Evolutionary conservation across 2,329 filamentous ascomycete genomes (phyloP).

Genomic region (Cladobotryum mycophilum): DNA sequence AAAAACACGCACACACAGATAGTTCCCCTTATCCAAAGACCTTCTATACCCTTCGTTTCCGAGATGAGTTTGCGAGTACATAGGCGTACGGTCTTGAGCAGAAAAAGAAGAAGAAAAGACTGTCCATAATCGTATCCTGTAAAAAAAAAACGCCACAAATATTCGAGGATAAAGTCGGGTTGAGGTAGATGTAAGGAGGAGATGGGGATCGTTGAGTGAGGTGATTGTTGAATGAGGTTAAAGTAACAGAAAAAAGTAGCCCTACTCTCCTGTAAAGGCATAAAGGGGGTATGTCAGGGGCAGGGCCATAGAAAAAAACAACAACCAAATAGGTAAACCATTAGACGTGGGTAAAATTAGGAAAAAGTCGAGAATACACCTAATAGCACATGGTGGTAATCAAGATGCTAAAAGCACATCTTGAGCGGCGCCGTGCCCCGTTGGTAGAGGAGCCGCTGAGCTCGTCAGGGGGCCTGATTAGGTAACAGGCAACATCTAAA

Average conservation of each 20-base stretch:
- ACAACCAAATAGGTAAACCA: background rate
- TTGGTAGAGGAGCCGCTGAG: background rate
- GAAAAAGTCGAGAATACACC: conserved; percentile 5
- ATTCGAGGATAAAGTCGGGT: background rate
- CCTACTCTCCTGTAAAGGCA: conserved; percentile 1
- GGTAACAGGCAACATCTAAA: background rate
- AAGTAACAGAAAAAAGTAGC: background rate
- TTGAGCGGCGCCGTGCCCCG: background rate
- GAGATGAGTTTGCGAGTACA: background rate
- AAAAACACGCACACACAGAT: no score
- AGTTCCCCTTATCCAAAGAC: background rate
- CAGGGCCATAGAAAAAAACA: background rate
- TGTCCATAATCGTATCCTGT: conserved; percentile 2
- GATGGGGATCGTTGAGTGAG: no score
- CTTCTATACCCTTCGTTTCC: background rate
- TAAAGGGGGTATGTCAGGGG: conserved; percentile 6
- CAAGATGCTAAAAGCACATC: background rate
- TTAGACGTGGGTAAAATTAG: conserved; percentile 1
- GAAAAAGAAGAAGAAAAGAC: background rate
- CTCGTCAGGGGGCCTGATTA: no score
- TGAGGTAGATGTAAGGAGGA: background rate
- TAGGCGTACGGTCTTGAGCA: background rate
- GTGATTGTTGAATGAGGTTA: background rate
- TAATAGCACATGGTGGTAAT: conserved; percentile 4
- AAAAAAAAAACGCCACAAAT: conserved; percentile 6